Conservation (phyloP, 495 filamentous ascomycete species). For the Emericellopsis terricola region DNA sequence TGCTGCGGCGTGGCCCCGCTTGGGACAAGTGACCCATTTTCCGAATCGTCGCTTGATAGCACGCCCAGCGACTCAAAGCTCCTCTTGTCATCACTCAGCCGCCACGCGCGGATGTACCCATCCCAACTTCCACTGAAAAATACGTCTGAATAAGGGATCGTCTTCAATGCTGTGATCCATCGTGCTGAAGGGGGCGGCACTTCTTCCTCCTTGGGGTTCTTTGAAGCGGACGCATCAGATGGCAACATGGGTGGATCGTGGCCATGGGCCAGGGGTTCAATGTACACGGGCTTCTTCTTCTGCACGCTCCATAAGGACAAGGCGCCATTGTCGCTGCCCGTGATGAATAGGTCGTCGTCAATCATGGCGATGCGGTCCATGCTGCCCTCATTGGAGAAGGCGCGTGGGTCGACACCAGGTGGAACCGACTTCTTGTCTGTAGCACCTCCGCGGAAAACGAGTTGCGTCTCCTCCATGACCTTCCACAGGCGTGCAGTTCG, state of each 20-base stretch:
- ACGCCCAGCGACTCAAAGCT: conserved; percentile 50
- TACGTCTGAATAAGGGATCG: conserved; percentile 73
- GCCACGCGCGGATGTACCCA: conserved; percentile 73
- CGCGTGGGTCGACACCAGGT: conserved; percentile 15
- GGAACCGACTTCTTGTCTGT: conserved; percentile 34
- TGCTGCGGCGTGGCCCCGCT: conserved; percentile 3
- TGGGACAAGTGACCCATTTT: conserved; percentile 3
- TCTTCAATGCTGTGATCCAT: conserved; percentile 77
- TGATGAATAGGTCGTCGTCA: conserved; percentile 80
- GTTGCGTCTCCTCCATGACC: conserved; percentile 82
- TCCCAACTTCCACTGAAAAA: conserved; percentile 90
- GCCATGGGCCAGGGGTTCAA: conserved; percentile 65
- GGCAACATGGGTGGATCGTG: conserved; percentile 46
- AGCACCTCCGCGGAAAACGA: conserved; percentile 78
- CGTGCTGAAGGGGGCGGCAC: conserved; percentile 51
- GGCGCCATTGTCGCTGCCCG: conserved; percentile 76
- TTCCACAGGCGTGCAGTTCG: conserved; percentile 94
- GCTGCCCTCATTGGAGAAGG: conserved; percentile 51
- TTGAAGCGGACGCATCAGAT: conserved; percentile 53
- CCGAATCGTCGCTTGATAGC: conserved; percentile 2
- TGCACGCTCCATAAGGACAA: conserved; percentile 77
- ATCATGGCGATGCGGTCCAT: conserved; percentile 82
- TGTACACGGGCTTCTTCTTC: conserved; percentile 89
- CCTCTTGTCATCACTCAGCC: conserved; percentile 63
- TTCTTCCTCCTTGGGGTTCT: conserved; percentile 30